Conservation (phyloP, 331 rosid genomes). For the Acacia pycnantha region DNA sequence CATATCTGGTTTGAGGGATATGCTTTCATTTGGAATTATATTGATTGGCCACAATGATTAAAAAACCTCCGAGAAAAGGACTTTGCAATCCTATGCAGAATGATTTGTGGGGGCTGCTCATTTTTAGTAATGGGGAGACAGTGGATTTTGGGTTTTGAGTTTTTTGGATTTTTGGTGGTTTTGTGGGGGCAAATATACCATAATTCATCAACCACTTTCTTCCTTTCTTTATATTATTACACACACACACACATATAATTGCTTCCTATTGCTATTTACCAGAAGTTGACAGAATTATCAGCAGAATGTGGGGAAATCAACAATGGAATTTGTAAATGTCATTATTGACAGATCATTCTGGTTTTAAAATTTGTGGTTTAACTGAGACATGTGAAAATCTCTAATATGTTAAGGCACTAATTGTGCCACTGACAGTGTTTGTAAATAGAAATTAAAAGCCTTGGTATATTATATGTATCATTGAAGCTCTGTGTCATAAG, state of each 20-base stretch:
- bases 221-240: not conserved
- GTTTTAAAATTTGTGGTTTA: not conserved
- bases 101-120: slow-evolving; percentile 6
- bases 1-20: not conserved
- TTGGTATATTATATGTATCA: not conserved
- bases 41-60: not conserved
- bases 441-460: not conserved
- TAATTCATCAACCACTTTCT: not conserved
- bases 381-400: not conserved
- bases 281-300: not conserved
- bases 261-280: not conserved
- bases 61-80: not conserved
- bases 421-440: not conserved
- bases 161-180: not conserved
- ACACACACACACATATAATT: not conserved
- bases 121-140: not conserved
- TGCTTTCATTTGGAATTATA: not conserved
- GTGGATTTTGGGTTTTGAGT: not conserved
- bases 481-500: not conserved
- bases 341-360: not conserved
- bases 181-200: slow-evolving; percentile 1
- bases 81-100: not conserved
- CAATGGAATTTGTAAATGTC: not conserved
- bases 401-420: not conserved
- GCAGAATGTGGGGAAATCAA: not conserved